Evolutionary conservation across 306 rosid genomes (phyloP).

Genomic region (Glycine soja): DNA sequence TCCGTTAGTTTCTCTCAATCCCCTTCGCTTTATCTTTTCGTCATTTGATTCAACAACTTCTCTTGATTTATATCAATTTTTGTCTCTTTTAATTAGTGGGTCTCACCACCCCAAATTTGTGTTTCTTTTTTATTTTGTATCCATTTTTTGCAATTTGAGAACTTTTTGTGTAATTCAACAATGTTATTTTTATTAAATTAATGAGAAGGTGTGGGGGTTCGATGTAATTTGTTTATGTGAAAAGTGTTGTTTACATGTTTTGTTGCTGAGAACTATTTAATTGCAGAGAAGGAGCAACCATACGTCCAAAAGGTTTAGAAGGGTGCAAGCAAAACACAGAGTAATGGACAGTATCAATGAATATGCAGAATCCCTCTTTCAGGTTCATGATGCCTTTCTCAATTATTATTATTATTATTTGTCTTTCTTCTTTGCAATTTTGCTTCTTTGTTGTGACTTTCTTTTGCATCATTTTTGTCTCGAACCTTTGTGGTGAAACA

Average conservation of each 20-base stretch:
- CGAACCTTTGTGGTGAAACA: no score
- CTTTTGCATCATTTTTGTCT: no score
- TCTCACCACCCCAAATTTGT: constrained; percentile 1
- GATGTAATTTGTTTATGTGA: neutral
- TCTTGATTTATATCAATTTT: no score
- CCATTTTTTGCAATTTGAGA: no score
- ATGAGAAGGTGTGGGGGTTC: neutral
- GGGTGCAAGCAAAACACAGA: constrained; percentile 53
- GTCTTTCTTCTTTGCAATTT: no score
- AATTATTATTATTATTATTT: no score
- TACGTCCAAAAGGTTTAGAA: constrained; percentile 59
- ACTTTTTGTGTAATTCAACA: neutral
- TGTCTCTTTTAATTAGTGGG: constrained; percentile 2
- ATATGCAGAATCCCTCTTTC: constrained; percentile 78
- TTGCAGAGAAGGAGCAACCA: constrained; percentile 63
- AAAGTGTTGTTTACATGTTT: neutral
- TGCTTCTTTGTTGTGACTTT: no score
- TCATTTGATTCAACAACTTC: no score
- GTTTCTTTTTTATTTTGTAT: constrained; percentile 1
- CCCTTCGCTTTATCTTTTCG: constrained; percentile 30
- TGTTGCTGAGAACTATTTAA: constrained; percentile 31
- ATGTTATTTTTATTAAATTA: neutral
- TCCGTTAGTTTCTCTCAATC: constrained; percentile 56
- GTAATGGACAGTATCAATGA: constrained; percentile 58
- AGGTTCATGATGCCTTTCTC: constrained; percentile 55